Base-by-base conservation (phyloP, 2,329 filamentous ascomycete genomes). In the Clarireedia hainanense region DNA sequence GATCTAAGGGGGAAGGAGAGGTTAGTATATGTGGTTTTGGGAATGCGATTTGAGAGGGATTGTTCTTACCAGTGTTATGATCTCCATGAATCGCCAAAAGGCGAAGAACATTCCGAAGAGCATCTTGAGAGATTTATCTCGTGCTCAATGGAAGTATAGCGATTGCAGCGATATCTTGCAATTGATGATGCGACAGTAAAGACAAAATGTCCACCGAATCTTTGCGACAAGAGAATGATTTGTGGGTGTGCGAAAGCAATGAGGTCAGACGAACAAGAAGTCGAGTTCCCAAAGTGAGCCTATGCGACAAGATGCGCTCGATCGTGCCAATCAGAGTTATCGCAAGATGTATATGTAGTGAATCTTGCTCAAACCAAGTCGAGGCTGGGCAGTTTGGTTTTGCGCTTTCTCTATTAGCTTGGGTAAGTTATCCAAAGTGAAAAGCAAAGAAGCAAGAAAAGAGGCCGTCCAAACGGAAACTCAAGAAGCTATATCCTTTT, bases 71-170 rank as follows among this genome's bases (percentile, higher is more conserved):
- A 86, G 63, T 45, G 82, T 85, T 63, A 84, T 54, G 68, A 86
- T 84, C 70, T 86, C 76, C 64, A 76, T 65, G 64, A 85, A 76
- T 63, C 83, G 80, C 74, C 79, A 83, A 63, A 78, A 79, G 69
- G 80, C 75, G 71, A 86, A 86, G 63, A 84, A 73, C 60, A 85
- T 68, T 61, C 79, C 81, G 72, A 84, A 84, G 46, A 85, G 60
- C 83, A 86, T 85, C 6, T 47, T 65, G 60, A 58, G 36, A 14
- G 14, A 4, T 26, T 12, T 45, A 20, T 50, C 17, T 23, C 4
- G 30, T 23, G 42, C 20, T 45, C 42, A 45, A 24, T 20, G 20
- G 23, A 20, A 14, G 24, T 9, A 50, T n/a, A 26, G 12, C 6
- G 12, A 15, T 40, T 15, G 37, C 2, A 4, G 17, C 17, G 6